Conservation (phyloP, 2,329 filamentous ascomycete genomes). For the Leptographium lundbergii region DNA sequence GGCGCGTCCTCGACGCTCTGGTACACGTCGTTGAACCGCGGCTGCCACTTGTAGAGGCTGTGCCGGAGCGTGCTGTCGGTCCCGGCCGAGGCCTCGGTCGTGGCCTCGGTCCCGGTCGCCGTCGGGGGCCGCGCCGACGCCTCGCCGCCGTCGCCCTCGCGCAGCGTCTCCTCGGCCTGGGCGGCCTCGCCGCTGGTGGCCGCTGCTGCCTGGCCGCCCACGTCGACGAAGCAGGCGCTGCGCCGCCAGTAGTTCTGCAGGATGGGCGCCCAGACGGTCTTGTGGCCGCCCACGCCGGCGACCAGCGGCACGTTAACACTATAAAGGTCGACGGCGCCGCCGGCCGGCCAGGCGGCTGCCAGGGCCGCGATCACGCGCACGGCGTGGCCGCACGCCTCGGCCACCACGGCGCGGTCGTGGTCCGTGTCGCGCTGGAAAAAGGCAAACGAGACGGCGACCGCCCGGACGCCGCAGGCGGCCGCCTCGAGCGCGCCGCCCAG, state of each 20-base stretch:
- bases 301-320: constrained; percentile 82
- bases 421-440: constrained; percentile 61
- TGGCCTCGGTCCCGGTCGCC: constrained; percentile 13
- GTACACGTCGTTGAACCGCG: constrained; percentile 75
- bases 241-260: constrained; percentile 81
- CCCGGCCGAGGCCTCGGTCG: neutral
- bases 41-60: constrained; percentile 92
- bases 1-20: constrained; percentile 68
- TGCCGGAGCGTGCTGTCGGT: constrained; percentile 32
- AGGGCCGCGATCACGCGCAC: constrained; percentile 71
- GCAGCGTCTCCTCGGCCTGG: constrained; percentile 57
- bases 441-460: constrained; percentile 80
- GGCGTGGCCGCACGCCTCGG: constrained; percentile 60
- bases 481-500: constrained; percentile 67
- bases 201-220: constrained; percentile 11
- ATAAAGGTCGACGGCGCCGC: constrained; percentile 66
- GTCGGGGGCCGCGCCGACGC: constrained; percentile 1
- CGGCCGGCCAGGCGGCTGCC: constrained; percentile 53
- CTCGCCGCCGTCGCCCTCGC: constrained; percentile 47
- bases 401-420: constrained; percentile 72
- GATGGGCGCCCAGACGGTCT: constrained; percentile 73
- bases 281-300: constrained; percentile 56
- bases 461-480: constrained; percentile 53
- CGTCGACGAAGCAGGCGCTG: constrained; percentile 79
- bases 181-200: constrained; percentile 31